These are phyloP conservation scores for Myotisia sp. DNA, from an alignment of 2,329 filamentous ascomycete species.

Conservation along the genomic window DNA sequence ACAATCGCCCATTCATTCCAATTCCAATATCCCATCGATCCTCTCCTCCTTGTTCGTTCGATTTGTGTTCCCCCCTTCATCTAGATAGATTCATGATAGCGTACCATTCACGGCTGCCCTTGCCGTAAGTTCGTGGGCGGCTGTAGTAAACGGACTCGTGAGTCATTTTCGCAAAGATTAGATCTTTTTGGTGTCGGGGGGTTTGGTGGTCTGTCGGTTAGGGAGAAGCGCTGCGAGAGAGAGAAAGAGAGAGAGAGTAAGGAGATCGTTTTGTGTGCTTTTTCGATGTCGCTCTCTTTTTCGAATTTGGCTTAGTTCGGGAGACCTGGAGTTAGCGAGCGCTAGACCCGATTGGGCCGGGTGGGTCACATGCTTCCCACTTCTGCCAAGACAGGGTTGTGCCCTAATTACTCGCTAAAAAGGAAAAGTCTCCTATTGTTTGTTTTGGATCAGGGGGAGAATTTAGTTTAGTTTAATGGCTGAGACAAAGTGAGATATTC, in stretches of 20 bases:
- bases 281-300: slow-evolving; percentile 1
- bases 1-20: too few relatives aligned
- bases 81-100: too few relatives aligned
- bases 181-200: background rate
- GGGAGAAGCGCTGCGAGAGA: slow-evolving; percentile 1
- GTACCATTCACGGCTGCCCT: slow-evolving; percentile 88
- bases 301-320: slow-evolving; percentile 1
- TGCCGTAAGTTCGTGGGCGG: slow-evolving; percentile 91
- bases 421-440: too few relatives aligned
- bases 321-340: slow-evolving; percentile 1
- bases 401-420: slow-evolving; percentile 1
- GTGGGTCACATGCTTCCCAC: background rate
- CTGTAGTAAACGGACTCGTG: slow-evolving; percentile 99
- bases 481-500: background rate
- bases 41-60: too few relatives aligned
- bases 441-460: background rate
- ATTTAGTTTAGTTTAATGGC: background rate
- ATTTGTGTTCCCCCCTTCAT: too few relatives aligned
- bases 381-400: background rate
- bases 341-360: background rate
- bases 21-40: slow-evolving; percentile 5
- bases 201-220: slow-evolving; percentile 1
- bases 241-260: too few relatives aligned
- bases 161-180: slow-evolving; percentile 56
- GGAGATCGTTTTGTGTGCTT: slow-evolving; percentile 1